Base-by-base conservation (phyloP, 1,284 basidiomycete species). In the Moniliophthora roreri region DNA sequence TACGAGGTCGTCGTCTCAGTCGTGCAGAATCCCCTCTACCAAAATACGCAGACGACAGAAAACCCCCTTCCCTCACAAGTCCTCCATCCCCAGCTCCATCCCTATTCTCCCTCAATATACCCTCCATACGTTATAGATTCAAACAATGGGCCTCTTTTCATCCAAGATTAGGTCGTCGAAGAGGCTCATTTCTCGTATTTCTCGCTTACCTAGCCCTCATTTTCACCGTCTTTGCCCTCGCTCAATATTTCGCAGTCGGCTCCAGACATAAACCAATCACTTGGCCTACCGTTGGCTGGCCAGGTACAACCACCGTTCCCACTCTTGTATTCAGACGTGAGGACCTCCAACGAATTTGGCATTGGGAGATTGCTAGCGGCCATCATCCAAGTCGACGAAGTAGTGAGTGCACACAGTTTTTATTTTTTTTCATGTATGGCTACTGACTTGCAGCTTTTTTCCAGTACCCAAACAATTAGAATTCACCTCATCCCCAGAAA, bases 381-480 rank as follows among this genome's bases (percentile, higher is more conserved):
- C 53, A 56, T 48, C 54, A 54, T 53, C 55, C 55, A 32, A 50
- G 45, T 18, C 48, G 40, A 38, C 39, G 51, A 37, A 48, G 45
- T 6, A 40, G 54, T 55, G 45, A 41, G 50, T 45, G 23, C 15
- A 48, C 26, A 55, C 40, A 50, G 18, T 48, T 34, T 37, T 4
- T 32, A 44, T 24, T 28, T 20, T n/a, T 28, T 5, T 11, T 24
- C 35, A n/a, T 28, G 38, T 45, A 9, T 28, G 3, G 35, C 21
- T 50, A 18, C 59, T 15, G 61, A 39, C 13, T n/a, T n/a, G n/a
- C n/a, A n/a, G 45, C 26, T 48, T 38, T 37, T 49, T 28, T 60
- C 57, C 63, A 93, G 93, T 93, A 53, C 91, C 93, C 5, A 82
- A 84, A 59, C 75, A 82, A 58, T 70, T 94, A 16, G 81, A 82